Evolutionary conservation across 306 rosid genomes (phyloP).

Genomic region (Casuarina glauca): DNA sequence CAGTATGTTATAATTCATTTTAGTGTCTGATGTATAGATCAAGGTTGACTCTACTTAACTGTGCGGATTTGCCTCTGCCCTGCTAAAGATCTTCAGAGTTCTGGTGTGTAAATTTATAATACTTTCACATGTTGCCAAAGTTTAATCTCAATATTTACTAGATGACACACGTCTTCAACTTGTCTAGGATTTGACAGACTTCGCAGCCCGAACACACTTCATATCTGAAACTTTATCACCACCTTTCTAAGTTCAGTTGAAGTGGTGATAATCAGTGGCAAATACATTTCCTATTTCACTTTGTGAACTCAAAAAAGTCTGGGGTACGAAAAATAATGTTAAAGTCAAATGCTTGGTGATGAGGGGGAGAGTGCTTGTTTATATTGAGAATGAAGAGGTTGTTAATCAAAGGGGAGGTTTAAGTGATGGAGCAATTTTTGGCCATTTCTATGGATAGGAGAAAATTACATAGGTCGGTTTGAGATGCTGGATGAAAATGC

Average conservation of each 20-base stretch:
- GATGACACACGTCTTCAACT: neutral
- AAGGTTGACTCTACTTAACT: neutral
- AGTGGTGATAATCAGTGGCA: neutral
- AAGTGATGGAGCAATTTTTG: neutral
- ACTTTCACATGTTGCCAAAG: slow-evolving; percentile 1
- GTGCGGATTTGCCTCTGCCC: neutral
- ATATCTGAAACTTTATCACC: neutral
- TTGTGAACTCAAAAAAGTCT: neutral
- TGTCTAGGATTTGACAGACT: neutral
- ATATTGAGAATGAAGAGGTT: neutral
- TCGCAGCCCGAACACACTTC: neutral
- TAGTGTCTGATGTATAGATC: slow-evolving; percentile 1
- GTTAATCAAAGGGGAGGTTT: neutral
- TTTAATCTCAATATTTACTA: neutral
- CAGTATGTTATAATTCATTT: slow-evolving; percentile 26
- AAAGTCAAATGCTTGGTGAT: neutral
- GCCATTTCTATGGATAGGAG: neutral
- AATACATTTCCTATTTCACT: neutral
- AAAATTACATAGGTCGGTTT: neutral
- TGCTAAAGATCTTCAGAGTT: slow-evolving; percentile 4
- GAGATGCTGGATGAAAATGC: neutral
- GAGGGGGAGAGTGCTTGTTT: neutral
- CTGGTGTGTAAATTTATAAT: slow-evolving; percentile 42
- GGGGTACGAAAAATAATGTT: neutral
- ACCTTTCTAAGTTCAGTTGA: neutral